Evolutionary conservation across 2,329 filamentous ascomycete genomes (phyloP).

Genomic region (Aciculosporium take): DNA sequence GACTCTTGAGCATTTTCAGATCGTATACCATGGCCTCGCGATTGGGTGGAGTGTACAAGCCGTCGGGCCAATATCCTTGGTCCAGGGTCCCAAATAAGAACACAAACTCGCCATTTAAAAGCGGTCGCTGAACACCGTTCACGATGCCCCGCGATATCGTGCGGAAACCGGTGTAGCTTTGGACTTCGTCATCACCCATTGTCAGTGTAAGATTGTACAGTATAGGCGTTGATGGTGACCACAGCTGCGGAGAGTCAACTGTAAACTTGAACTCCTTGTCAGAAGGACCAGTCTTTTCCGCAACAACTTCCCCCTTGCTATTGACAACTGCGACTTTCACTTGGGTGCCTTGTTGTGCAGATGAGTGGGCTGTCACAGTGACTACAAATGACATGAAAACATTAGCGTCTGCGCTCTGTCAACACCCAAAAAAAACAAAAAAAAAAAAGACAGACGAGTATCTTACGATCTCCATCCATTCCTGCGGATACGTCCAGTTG

Average conservation of each 20-base stretch:
- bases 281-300: constrained; percentile 27
- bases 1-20: constrained; percentile 44
- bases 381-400: constrained; percentile 23
- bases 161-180: constrained; percentile 56
- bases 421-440: too few relatives aligned
- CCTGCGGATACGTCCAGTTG: constrained; percentile 44
- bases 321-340: constrained; percentile 24
- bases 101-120: constrained; percentile 54
- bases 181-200: constrained; percentile 35
- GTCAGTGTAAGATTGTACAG: constrained; percentile 50
- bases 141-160: constrained; percentile 43
- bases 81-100: constrained; percentile 57
- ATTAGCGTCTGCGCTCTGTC: background rate
- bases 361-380: constrained; percentile 39
- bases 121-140: constrained; percentile 42
- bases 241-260: constrained; percentile 41
- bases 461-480: constrained; percentile 36
- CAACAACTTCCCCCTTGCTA: constrained; percentile 25
- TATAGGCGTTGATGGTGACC: constrained; percentile 48
- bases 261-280: constrained; percentile 39
- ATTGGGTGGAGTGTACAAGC: constrained; percentile 50
- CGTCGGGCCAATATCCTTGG: constrained; percentile 60
- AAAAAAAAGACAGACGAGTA: background rate
- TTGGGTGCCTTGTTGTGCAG: constrained; percentile 17
- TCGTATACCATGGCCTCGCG: constrained; percentile 55